phyloP scores from a whole-genome alignment of 768 basidiomycete species.

The Gloeostereum incarnatum region DNA sequence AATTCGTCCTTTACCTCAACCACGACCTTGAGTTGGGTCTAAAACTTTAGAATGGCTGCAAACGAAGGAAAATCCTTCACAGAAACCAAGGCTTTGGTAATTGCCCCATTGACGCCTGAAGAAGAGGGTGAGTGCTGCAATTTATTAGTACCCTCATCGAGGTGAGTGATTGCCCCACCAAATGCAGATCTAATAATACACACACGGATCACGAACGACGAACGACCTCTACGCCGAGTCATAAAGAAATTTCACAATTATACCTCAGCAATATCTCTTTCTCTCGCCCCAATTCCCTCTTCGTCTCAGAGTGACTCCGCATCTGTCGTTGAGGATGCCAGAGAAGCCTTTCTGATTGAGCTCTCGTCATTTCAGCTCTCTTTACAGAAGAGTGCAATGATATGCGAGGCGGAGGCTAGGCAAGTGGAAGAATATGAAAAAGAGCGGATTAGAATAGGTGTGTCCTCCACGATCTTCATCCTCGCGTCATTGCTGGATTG shows the following conservation, averaged over 20 bases:
- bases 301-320: conserved; percentile 14
- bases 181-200: conserved; percentile 67
- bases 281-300: conserved; percentile 24
- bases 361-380: conserved; percentile 66
- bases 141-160: conserved; percentile 10
- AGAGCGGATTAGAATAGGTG: conserved; percentile 66
- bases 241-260: conserved; percentile 79
- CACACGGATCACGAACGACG: conserved; percentile 75
- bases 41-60: too few relatives aligned
- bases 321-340: conserved; percentile 50
- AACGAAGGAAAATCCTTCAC: too few relatives aligned
- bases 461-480: conserved; percentile 14
- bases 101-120: conserved; percentile 44
- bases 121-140: conserved; percentile 43
- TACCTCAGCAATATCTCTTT: conserved; percentile 43
- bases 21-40: too few relatives aligned
- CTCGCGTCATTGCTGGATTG: conserved; percentile 5
- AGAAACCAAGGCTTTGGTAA: too few relatives aligned
- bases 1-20: too few relatives aligned
- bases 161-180: neutral
- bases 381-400: conserved; percentile 72
- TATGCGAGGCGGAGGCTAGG: conserved; percentile 77
- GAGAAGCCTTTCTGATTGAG: conserved; percentile 74
- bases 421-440: conserved; percentile 80
- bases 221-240: conserved; percentile 67